phyloP scores from a whole-genome alignment of 2,329 filamentous ascomycete species.

The Monilinia laxa region DNA sequence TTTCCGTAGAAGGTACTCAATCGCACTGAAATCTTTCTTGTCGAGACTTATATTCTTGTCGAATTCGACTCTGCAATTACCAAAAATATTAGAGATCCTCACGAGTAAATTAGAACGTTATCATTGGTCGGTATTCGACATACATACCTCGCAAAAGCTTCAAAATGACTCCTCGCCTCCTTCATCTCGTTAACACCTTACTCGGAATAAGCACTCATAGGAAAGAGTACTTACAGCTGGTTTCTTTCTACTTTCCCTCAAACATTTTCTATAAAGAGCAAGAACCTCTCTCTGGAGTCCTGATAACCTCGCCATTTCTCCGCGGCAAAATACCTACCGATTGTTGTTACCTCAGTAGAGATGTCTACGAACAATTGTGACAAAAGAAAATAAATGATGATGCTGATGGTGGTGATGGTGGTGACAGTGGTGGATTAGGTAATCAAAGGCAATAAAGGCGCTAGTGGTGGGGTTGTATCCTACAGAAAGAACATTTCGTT shows the following conservation, averaged over 20 bases:
- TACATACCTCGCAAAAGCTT: slow-evolving; percentile 64
- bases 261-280: slow-evolving; percentile 79
- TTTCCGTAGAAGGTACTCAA: slow-evolving; percentile 68
- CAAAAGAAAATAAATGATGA: slow-evolving; percentile 6
- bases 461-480: too few relatives aligned
- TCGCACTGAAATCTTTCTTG: slow-evolving; percentile 68
- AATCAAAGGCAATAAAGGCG: not conserved
- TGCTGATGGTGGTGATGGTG: too few relatives aligned
- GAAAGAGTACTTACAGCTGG: slow-evolving; percentile 56
- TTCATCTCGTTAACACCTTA: slow-evolving; percentile 38
- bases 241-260: slow-evolving; percentile 79
- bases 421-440: not conserved
- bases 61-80: slow-evolving; percentile 67
- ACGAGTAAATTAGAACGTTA: not conserved
- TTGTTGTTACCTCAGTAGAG: not conserved
- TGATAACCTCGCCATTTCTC: slow-evolving; percentile 56
- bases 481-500: too few relatives aligned
- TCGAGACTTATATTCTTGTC: slow-evolving; percentile 58
- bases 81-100: not conserved
- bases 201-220: not conserved
- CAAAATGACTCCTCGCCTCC: slow-evolving; percentile 60
- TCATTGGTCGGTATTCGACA: slow-evolving; percentile 28
- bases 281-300: slow-evolving; percentile 91
- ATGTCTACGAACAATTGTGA: not conserved
- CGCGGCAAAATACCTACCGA: not conserved